Evolutionary conservation across 306 rosid species (phyloP), one percentile per base, ranked within the genome.

Genomic region (Gastrolobium villosum): DNA sequence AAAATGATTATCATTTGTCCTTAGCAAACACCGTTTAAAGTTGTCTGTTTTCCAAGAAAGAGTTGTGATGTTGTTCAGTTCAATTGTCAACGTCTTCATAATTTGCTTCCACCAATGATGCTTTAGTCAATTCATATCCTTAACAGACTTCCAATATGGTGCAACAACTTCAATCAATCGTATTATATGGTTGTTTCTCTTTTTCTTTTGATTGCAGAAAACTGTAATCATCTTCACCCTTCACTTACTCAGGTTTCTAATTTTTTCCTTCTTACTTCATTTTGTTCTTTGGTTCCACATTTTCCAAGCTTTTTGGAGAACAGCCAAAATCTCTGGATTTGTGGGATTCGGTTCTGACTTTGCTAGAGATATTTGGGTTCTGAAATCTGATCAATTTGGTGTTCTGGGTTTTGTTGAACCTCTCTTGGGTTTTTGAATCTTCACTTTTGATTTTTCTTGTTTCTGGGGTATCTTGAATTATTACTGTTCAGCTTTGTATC

Each of bases 391-490:
- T 14, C 62, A 37, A 37, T 50, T 46, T 62, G 36, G 15, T 28
- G 28, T 60, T 41, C 52, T 48, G 71, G 79, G 34, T 70, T 11
- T 31, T 9, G 56, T 65, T 28, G 10, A 74, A 20, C 10, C 70
- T 54, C 3, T 14, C 4, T 62, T 72, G 57, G 26, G 41, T 32
- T 72, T 52, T 13, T 32, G 8, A 52, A 26, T 30, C 52, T 50
- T 20, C 26, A 0, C 26, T 40, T 10, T 9, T 66, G 11, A 0
- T 6, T n/a, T 15, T 48, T 35, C 7, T 11, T 26, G 40, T 36
- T 36, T 59, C 63, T 45, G 69, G 76, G 52, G 54, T 10, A 26
- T 60, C 53, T 65, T 28, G 70, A 46, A n/a, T 55, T 66, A 36
- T 10, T 20, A 31, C 11, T 50, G 20, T 31, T 31, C 39, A 55